phyloP scores from a whole-genome alignment of 1,284 basidiomycete genomes.

The Cryptococcus sp. region DNA sequence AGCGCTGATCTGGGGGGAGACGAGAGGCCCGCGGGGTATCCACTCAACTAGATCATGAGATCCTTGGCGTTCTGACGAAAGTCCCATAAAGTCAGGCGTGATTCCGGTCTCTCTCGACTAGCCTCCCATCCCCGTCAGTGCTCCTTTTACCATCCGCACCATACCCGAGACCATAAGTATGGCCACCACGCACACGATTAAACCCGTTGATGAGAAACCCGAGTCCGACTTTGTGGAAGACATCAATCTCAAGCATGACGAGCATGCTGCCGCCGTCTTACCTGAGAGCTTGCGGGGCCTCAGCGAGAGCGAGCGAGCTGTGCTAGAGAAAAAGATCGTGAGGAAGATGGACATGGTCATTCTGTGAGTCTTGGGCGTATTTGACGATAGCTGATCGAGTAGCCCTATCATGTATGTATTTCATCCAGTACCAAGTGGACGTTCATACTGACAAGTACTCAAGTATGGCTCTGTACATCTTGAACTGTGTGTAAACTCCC shows the following conservation, averaged over 20 bases:
- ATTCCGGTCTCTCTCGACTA: too few relatives aligned
- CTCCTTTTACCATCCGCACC: too few relatives aligned
- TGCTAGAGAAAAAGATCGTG: constrained; percentile 19
- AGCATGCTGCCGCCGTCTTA: constrained; percentile 3
- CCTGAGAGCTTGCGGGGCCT: constrained; percentile 17
- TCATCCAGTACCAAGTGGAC: not conserved
- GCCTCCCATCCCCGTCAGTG: too few relatives aligned
- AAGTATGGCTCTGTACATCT: constrained; percentile 27
- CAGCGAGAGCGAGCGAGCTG: constrained; percentile 12
- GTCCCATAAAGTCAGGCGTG: too few relatives aligned
- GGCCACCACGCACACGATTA: too few relatives aligned
- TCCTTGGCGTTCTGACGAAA: too few relatives aligned
- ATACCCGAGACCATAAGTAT: too few relatives aligned
- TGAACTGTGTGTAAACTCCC: constrained; percentile 29
- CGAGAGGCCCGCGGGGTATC: too few relatives aligned
- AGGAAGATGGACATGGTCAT: constrained; percentile 28
- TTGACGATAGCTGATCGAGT: not conserved
- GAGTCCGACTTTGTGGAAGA: not conserved
- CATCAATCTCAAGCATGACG: not conserved
- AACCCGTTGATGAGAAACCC: not conserved
- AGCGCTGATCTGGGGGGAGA: too few relatives aligned
- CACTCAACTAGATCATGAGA: too few relatives aligned
- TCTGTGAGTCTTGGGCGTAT: not conserved
- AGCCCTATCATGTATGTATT: constrained; percentile 21
- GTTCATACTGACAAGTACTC: not conserved